These are phyloP conservation scores for Cercospora nicotianae DNA, from an alignment of 2,329 filamentous ascomycete genomes.

Conservation along the genomic window DNA sequence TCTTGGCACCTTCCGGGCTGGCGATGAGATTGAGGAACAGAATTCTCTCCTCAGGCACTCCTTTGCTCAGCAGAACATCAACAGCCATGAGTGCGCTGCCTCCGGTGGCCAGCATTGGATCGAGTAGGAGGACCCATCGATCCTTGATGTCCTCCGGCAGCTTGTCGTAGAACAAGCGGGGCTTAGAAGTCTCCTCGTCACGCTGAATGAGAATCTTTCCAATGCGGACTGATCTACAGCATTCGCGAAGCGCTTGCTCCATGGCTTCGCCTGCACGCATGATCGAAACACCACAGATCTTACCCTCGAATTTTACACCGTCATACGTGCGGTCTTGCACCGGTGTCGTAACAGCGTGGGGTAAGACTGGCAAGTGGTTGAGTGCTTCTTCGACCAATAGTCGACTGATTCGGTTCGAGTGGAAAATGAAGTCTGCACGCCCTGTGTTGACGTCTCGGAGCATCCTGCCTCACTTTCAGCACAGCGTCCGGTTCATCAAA, in stretches of 20 bases:
- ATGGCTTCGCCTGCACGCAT: constrained; percentile 98
- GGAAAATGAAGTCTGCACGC: constrained; percentile 97
- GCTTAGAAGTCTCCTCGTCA: constrained; percentile 89
- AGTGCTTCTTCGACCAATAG: constrained; percentile 94
- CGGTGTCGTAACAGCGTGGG: constrained; percentile 85
- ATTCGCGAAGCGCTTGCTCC: constrained; percentile 95
- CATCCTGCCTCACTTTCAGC: constrained; percentile 62
- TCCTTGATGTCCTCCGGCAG: constrained; percentile 89
- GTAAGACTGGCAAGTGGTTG: constrained; percentile 90
- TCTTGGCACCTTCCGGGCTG: constrained; percentile 87
- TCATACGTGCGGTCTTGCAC: constrained; percentile 77
- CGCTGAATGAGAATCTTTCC: constrained; percentile 98
- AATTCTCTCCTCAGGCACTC: constrained; percentile 92
- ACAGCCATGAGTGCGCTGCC: constrained; percentile 97
- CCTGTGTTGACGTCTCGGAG: constrained; percentile 89
- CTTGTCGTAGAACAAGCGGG: constrained; percentile 97
- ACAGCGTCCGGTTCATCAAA: not conserved
- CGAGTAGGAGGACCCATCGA: constrained; percentile 88
- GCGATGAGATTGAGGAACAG: constrained; percentile 96
- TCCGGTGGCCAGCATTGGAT: constrained; percentile 99
- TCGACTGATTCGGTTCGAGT: constrained; percentile 96
- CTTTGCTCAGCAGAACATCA: constrained; percentile 82
- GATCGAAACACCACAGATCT: constrained; percentile 97
- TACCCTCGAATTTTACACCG: constrained; percentile 92
- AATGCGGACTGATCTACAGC: constrained; percentile 95